Conservation (phyloP, 495 filamentous ascomycete species). For the Pyrenula massariospora region DNA sequence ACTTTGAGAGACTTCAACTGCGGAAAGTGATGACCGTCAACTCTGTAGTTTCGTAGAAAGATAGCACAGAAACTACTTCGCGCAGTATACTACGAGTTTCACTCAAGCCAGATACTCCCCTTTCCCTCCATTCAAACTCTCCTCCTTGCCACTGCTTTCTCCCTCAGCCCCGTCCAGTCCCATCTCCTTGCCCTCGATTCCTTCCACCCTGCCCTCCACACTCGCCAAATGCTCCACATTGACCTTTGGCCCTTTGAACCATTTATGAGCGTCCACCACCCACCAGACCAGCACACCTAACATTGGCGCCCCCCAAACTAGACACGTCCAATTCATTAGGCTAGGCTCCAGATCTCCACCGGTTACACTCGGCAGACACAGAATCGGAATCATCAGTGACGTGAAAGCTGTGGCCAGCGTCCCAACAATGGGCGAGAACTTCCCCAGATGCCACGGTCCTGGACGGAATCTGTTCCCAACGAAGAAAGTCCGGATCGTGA, state of each 20-base stretch:
- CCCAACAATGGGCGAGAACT: slow-evolving; percentile 51
- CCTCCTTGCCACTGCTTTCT: not conserved
- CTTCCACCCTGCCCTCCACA: not conserved
- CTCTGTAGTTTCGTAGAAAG: too few relatives aligned
- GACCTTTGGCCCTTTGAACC: slow-evolving; percentile 68
- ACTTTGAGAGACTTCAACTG: too few relatives aligned
- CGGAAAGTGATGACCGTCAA: too few relatives aligned
- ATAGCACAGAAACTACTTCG: too few relatives aligned
- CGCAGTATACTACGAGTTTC: too few relatives aligned
- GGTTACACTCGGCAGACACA: slow-evolving; percentile 54
- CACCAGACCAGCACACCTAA: slow-evolving; percentile 54
- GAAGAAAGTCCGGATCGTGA: slow-evolving; percentile 64
- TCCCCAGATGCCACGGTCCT: slow-evolving; percentile 67
- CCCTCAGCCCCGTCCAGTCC: not conserved
- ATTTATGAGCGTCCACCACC: slow-evolving; percentile 55
- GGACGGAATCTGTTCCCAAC: slow-evolving; percentile 57
- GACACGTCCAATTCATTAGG: slow-evolving; percentile 65
- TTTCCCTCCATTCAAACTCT: not conserved
- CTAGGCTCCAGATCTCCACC: slow-evolving; percentile 44
- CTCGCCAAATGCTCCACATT: slow-evolving; percentile 28
- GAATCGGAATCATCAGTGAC: slow-evolving; percentile 59
- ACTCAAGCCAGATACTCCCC: not conserved
- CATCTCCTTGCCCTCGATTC: not conserved
- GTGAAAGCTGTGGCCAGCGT: slow-evolving; percentile 49
- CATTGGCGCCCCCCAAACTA: slow-evolving; percentile 67